Conservation (phyloP, 2,329 filamentous ascomycete species). For the Hypoxylon sp. region DNA sequence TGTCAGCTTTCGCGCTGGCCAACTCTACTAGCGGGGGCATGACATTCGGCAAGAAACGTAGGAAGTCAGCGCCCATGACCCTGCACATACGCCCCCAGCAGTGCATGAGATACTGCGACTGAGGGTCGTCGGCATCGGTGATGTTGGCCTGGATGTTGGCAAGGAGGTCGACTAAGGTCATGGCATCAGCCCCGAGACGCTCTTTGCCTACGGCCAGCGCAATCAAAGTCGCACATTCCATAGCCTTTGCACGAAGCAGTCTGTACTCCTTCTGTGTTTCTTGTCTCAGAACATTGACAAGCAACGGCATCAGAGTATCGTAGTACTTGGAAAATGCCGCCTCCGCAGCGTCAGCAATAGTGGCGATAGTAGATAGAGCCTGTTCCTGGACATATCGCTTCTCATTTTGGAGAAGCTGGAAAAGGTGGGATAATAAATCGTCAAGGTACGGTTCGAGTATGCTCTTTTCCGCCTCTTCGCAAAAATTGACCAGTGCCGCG, state of each 20-base stretch:
- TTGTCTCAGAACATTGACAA: slow-evolving; percentile 88
- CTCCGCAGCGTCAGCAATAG: slow-evolving; percentile 98
- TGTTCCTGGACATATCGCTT: slow-evolving; percentile 99
- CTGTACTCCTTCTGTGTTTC: slow-evolving; percentile 95
- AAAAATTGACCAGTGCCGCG: slow-evolving; percentile 98
- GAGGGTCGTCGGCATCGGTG: slow-evolving; percentile 91
- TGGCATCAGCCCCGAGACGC: slow-evolving; percentile 86
- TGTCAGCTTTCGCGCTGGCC: slow-evolving; percentile 94
- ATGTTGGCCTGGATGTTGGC: slow-evolving; percentile 89
- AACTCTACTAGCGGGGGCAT: slow-evolving; percentile 94
- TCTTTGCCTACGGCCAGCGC: slow-evolving; percentile 94
- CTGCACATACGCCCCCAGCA: slow-evolving; percentile 99
- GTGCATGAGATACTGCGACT: slow-evolving; percentile 96
- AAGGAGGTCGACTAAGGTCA: slow-evolving; percentile 87
- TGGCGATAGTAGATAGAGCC: slow-evolving; percentile 96
- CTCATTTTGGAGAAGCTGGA: slow-evolving; percentile 87
- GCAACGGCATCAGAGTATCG: slow-evolving; percentile 91
- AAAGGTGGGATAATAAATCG: slow-evolving; percentile 83
- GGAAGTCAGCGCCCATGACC: slow-evolving; percentile 88
- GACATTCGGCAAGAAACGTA: slow-evolving; percentile 90
- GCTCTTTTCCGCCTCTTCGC: slow-evolving; percentile 94
- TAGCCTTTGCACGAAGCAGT: slow-evolving; percentile 92
- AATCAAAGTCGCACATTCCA: slow-evolving; percentile 98
- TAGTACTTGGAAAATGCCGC: slow-evolving; percentile 96
- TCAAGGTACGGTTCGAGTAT: slow-evolving; percentile 94